Conservation (phyloP, 2,329 filamentous ascomycete genomes). For the Dactylellina cionopaga region DNA sequence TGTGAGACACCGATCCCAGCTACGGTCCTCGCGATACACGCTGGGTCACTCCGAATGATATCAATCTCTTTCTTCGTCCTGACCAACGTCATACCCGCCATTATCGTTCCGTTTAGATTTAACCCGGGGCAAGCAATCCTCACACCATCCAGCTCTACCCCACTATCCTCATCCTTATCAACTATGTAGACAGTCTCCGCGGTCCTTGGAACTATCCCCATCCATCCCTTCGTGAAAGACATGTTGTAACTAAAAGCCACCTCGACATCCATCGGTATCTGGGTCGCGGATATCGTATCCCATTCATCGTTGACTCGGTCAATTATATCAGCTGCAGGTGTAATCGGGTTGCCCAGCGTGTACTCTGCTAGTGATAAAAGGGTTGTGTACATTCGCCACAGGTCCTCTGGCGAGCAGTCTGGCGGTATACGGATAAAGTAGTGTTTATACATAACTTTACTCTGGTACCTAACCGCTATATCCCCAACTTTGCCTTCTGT, state of each 20-base stretch:
- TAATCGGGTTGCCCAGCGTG: slow-evolving; percentile 23
- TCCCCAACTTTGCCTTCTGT: background rate
- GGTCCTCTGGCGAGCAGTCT: slow-evolving; percentile 8
- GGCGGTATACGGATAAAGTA: slow-evolving; percentile 33
- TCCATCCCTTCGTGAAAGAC: slow-evolving; percentile 47
- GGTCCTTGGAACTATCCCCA: slow-evolving; percentile 52
- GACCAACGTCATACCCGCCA: slow-evolving; percentile 47
- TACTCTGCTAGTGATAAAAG: slow-evolving; percentile 40
- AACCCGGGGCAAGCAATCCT: slow-evolving; percentile 36
- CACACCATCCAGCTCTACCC: slow-evolving; percentile 23
- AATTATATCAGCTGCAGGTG: slow-evolving; percentile 6
- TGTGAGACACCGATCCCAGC: slow-evolving; percentile 41
- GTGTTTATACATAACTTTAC: slow-evolving; percentile 51
- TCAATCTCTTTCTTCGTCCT: slow-evolving; percentile 45
- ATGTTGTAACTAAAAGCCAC: slow-evolving; percentile 52
- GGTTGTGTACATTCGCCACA: slow-evolving; percentile 29
- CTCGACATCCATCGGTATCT: slow-evolving; percentile 10
- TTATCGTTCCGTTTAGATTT: slow-evolving; percentile 40
- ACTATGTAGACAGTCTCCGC: slow-evolving; percentile 44
- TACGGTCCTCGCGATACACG: slow-evolving; percentile 7
- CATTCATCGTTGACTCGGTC: slow-evolving; percentile 5
- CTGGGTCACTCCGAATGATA: slow-evolving; percentile 8
- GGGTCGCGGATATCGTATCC: slow-evolving; percentile 11
- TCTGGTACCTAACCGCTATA: slow-evolving; percentile 37
- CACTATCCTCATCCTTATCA: slow-evolving; percentile 29